A percentile compares a stretch with the other conserved stretches of the same genome.
Evolutionary conservation across 371 early-diverging fungal genomes (phyloP).

Genomic region (Capniomyces stellatus): DNA sequence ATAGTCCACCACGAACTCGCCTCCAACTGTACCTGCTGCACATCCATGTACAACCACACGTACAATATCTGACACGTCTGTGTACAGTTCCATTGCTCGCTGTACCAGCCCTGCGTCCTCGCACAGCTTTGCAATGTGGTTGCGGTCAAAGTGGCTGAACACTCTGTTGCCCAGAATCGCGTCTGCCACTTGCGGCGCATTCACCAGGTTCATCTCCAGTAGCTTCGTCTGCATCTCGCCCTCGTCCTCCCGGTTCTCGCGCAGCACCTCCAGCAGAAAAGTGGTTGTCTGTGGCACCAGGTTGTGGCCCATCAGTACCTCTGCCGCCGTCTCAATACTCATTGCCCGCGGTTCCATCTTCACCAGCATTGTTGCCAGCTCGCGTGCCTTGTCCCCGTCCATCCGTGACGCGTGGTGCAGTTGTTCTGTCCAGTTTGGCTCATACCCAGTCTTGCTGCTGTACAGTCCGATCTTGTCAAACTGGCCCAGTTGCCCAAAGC

Average conservation of each 20-base stretch:
- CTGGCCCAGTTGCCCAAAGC: constrained; percentile 93
- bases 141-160: constrained; percentile 87
- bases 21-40: constrained; percentile 53
- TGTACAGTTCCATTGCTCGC: constrained; percentile 92
- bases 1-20: too few species aligned
- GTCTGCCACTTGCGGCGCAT: constrained; percentile 95
- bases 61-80: constrained; percentile 87
- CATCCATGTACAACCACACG: constrained; percentile 81
- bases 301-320: constrained; percentile 80
- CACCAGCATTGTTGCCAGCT: constrained; percentile 74
- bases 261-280: constrained; percentile 86
- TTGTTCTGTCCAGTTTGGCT: constrained; percentile 77
- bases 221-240: constrained; percentile 83
- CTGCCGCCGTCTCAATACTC: constrained; percentile 71
- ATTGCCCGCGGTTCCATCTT: constrained; percentile 68
- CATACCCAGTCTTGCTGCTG: constrained; percentile 81
- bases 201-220: constrained; percentile 91
- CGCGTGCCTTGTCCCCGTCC: constrained; percentile 83
- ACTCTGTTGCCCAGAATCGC: constrained; percentile 89
- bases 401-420: constrained; percentile 76
- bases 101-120: constrained; percentile 94
- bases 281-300: constrained; percentile 92
- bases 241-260: constrained; percentile 75
- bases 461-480: constrained; percentile 89
- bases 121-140: constrained; percentile 76